Percentiles rank a stretch among this genome's conserved stretches.
phyloP scores from a whole-genome alignment of 768 basidiomycete genomes.

The Russula lepida region DNA sequence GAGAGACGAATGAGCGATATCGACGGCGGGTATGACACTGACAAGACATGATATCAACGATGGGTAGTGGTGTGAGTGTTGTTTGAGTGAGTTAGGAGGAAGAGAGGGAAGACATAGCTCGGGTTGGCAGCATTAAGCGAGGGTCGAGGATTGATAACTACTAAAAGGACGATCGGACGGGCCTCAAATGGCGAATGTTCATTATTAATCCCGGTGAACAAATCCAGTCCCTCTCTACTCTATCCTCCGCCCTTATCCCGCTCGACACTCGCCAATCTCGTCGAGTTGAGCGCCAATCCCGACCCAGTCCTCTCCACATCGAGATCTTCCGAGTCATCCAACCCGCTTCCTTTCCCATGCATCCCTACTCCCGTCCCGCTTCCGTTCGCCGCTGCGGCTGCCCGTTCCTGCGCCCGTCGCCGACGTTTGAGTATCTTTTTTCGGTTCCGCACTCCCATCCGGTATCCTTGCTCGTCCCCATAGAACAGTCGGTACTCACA shows the following conservation, averaged over 20 bases:
- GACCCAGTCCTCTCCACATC: slow-evolving; percentile 7
- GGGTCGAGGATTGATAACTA: too few species aligned
- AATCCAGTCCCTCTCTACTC: not conserved
- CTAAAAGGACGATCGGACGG: not conserved
- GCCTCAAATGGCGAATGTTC: slow-evolving; percentile 11
- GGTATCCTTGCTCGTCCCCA: slow-evolving; percentile 64
- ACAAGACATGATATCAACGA: slow-evolving; percentile 20
- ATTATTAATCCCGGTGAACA: slow-evolving; percentile 9
- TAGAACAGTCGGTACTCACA: slow-evolving; percentile 93
- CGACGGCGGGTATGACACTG: slow-evolving; percentile 18
- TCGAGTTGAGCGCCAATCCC: slow-evolving; percentile 17
- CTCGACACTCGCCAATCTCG: slow-evolving; percentile 15
- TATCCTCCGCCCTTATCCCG: slow-evolving; percentile 13
- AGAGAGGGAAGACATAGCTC: slow-evolving; percentile 15
- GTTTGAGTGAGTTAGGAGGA: slow-evolving; percentile 2
- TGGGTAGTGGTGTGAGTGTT: not conserved
- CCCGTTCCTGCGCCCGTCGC: slow-evolving; percentile 62
- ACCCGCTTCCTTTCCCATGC: slow-evolving; percentile 26
- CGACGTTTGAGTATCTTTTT: slow-evolving; percentile 72
- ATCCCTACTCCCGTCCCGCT: slow-evolving; percentile 32
- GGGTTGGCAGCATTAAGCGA: too few species aligned
- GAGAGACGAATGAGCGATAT: slow-evolving; percentile 5
- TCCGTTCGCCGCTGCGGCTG: slow-evolving; percentile 47
- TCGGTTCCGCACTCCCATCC: slow-evolving; percentile 56
- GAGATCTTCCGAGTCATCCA: slow-evolving; percentile 19